Percentiles rank a stretch among this genome's conserved stretches.
phyloP scores from a whole-genome alignment of 192 early-diverging fungal species.

The Backusella luteola region DNA sequence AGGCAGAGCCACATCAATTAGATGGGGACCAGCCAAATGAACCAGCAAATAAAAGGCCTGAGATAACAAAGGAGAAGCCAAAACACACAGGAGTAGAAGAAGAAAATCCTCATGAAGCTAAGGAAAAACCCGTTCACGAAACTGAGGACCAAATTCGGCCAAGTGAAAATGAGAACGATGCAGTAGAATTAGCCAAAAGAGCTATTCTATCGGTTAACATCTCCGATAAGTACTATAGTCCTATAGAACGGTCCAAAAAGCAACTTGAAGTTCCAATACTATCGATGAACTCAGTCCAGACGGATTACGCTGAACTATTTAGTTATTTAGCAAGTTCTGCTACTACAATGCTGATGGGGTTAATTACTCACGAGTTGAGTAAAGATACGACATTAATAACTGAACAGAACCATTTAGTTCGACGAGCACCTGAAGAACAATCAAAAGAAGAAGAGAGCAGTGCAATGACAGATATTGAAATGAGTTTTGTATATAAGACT shows the following conservation, averaged over 20 bases:
- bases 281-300: not conserved
- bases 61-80: not conserved
- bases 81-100: not conserved
- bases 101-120: not conserved
- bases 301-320: not conserved
- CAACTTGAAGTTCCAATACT: not conserved
- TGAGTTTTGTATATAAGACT: conserved; percentile 37
- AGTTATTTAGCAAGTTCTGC: not conserved
- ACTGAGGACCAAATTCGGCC: not conserved
- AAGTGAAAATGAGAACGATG: not conserved
- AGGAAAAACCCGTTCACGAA: not conserved
- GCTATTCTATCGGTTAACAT: not conserved
- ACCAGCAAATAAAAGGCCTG: not conserved
- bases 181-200: not conserved
- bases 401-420: not conserved
- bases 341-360: not conserved
- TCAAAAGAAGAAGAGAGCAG: not conserved
- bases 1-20: not conserved
- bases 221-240: not conserved
- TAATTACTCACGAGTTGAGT: not conserved
- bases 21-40: not conserved
- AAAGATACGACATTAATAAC: not conserved
- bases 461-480: conserved; percentile 21
- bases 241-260: not conserved
- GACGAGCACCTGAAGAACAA: not conserved